These are phyloP conservation scores for Antarctomyces pellizariae DNA, from an alignment of 495 filamentous ascomycete species.

Conservation along the genomic window DNA sequence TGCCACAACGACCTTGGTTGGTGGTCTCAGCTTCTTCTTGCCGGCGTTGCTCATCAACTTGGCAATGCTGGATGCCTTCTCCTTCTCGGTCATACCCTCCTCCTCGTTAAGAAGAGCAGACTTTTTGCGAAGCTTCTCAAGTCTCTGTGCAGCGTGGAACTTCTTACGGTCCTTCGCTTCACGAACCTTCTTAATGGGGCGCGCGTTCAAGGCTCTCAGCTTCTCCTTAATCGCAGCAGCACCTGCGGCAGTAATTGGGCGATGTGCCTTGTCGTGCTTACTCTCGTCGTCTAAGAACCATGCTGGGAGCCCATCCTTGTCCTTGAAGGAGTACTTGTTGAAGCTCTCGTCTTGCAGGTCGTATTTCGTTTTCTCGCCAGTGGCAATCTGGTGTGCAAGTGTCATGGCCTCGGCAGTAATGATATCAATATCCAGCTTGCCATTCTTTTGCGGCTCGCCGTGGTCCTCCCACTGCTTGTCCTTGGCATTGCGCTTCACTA, in stretches of 20 bases:
- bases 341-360: constrained; percentile 78
- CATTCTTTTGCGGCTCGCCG: constrained; percentile 41
- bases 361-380: constrained; percentile 51
- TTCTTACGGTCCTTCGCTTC: constrained; percentile 94
- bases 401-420: constrained; percentile 98
- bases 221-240: constrained; percentile 93
- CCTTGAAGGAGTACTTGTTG: constrained; percentile 79
- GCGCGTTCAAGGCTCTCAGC: constrained; percentile 74
- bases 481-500: constrained; percentile 25
- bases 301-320: constrained; percentile 79
- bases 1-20: constrained; percentile 79
- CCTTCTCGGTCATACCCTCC: constrained; percentile 77
- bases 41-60: constrained; percentile 59
- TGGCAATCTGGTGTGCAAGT: constrained; percentile 77
- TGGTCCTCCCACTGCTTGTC: constrained; percentile 46
- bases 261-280: constrained; percentile 59
- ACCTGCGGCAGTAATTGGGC: constrained; percentile 73
- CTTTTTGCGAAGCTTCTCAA: constrained; percentile 94
- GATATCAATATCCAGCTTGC: constrained; percentile 69
- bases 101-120: constrained; percentile 66
- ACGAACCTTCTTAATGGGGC: constrained; percentile 97
- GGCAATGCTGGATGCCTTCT: constrained; percentile 70
- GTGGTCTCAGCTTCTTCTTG: constrained; percentile 66
- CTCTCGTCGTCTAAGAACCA: constrained; percentile 94
- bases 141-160: constrained; percentile 67